A percentile compares a stretch with the other conserved stretches of the same genome.
phyloP scores from a whole-genome alignment of 1,139 yeast genomes.

The Candida tropicalis region DNA sequence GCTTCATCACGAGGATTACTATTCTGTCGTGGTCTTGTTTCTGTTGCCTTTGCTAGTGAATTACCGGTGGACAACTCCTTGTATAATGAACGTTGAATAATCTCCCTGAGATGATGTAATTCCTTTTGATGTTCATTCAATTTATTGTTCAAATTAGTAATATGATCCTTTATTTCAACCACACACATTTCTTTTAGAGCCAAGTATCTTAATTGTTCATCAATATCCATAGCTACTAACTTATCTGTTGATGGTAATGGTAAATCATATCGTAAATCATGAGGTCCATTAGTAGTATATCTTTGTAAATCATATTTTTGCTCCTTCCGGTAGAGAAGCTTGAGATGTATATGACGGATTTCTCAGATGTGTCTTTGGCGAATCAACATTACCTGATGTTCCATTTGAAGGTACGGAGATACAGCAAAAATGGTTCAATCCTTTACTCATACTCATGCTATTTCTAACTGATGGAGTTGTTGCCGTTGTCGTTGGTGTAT shows the following conservation, averaged over 20 bases:
- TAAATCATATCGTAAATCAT: conserved; percentile 28
- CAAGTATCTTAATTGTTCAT: conserved; percentile 56
- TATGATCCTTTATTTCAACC: conserved; percentile 56
- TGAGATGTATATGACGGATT: conserved; percentile 4
- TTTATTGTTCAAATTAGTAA: conserved; percentile 36
- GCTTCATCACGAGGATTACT: conserved; percentile 42
- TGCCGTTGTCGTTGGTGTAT: no score
- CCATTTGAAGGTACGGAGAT: conserved; percentile 13
- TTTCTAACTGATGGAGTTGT: conserved; percentile 6
- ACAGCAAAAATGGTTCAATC: conserved; percentile 18
- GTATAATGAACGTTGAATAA: conserved; percentile 44
- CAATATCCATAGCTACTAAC: conserved; percentile 40
- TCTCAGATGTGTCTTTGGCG: conserved; percentile 3
- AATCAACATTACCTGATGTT: conserved; percentile 5
- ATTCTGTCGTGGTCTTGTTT: conserved; percentile 22
- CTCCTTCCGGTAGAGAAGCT: conserved; percentile 7
- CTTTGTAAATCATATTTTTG: conserved; percentile 1
- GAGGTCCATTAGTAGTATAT: not conserved
- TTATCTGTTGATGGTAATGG: conserved; percentile 38
- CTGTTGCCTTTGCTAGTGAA: conserved; percentile 14
- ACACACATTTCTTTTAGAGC: conserved; percentile 66
- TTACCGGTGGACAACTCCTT: conserved; percentile 26
- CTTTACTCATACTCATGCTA: conserved; percentile 9
- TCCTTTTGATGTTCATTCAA: conserved; percentile 45
- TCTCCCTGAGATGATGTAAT: conserved; percentile 46